Evolutionary conservation across 495 filamentous ascomycete genomes (phyloP), one percentile per base, ranked within the genome.

Genomic region (Trichodelitschia bisporula): DNA sequence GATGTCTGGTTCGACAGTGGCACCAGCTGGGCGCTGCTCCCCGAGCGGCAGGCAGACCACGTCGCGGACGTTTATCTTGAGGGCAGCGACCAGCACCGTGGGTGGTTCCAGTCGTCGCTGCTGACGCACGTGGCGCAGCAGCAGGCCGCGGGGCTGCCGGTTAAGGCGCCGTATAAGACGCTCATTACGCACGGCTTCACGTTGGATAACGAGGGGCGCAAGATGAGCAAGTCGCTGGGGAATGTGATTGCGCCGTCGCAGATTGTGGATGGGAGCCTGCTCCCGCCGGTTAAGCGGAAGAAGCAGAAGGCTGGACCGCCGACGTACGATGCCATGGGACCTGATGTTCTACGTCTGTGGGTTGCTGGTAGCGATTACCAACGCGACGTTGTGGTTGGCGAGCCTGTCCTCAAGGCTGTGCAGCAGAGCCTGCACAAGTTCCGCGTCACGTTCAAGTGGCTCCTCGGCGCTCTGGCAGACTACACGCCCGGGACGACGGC

Each of bases 1-100:
- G 86, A 99, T 51, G 86, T 99, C 15, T 99, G 86, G 86, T 95
- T 95, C 42, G 86, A 99, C 48, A 93, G 84, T 39, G 86, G 86
- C 4, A 92, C 77, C 30, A 92, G 77, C 45, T 99, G 86, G 86
- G 71, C 79, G 0, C 55, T 59, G 29, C 56, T 71, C 16, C 34
- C 31, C 2, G 13, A 36, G 40, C 53, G 27, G 26, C 38, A 11
- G 44, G 36, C 45, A 10, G 41, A 39, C 14, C 59, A 67, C 18
- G 61, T 67, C 15, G 77, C 79, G 1, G 83, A 95, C 46, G 60
- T 93, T 18, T 95, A 91, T 43, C 59, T 95, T 3, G 86, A 99
- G 55, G 86, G 86, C 16, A 72, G 67, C 2, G 86, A 99, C 47
- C 86, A 99, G 43, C 84, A 93, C 46, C 75, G 86, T 24, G 86